Evolutionary conservation across 129 eudicot species (phyloP).

Genomic region (Tanacetum coccineum): DNA sequence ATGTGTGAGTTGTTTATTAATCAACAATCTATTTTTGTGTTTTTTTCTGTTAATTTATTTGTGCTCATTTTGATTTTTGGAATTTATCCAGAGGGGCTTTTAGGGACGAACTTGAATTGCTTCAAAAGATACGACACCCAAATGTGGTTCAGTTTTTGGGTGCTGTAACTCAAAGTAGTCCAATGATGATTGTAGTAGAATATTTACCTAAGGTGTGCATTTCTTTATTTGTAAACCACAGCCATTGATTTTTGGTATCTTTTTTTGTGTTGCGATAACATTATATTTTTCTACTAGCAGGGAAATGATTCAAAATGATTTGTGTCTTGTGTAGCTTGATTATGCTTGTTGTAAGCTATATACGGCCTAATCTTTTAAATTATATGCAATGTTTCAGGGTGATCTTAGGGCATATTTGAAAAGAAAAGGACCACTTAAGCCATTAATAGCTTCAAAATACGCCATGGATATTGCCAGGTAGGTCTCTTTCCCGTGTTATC

Average conservation of each 20-base stretch:
- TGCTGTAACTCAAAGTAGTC: conserved; percentile 98
- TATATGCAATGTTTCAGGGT: conserved; percentile 49
- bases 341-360: neutral
- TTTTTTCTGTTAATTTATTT: neutral
- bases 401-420: conserved; percentile 70
- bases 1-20: conserved; percentile 64
- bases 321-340: neutral
- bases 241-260: neutral
- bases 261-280: neutral
- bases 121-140: conserved; percentile 96
- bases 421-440: conserved; percentile 65
- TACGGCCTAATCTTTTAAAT: neutral
- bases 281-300: neutral
- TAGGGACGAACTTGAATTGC: conserved; percentile 82
- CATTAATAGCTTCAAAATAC: conserved; percentile 55
- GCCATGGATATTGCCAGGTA: conserved; percentile 96
- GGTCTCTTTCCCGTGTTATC: conserved; percentile 4
- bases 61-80: neutral
- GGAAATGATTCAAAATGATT: too few relatives aligned
- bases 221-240: conserved; percentile 9
- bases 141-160: conserved; percentile 97
- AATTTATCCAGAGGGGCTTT: conserved; percentile 59
- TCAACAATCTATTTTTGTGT: neutral
- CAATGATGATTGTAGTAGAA: conserved; percentile 98
- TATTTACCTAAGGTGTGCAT: conserved; percentile 74